These are phyloP conservation scores for Kwoniella heveanensis DNA, from an alignment of 768 basidiomycete genomes.

Conservation along the genomic window DNA sequence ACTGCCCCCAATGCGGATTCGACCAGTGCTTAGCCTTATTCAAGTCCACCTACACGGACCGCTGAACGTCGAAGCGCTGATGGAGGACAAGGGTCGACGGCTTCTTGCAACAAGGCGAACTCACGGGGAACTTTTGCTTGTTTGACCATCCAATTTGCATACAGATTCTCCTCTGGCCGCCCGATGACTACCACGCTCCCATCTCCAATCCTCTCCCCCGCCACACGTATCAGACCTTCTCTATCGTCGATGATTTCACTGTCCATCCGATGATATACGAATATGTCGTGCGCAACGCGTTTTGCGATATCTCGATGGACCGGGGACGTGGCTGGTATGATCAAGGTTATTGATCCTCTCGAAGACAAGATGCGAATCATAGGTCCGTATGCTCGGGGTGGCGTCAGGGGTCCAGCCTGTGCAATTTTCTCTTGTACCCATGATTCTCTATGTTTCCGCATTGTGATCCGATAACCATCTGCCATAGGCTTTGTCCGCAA, in stretches of 20 bases:
- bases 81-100: no score
- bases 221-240: conserved; percentile 52
- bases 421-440: neutral
- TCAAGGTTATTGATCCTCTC: conserved; percentile 62
- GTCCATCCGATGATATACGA: conserved; percentile 71
- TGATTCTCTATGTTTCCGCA: neutral
- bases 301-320: conserved; percentile 60
- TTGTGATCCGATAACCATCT: neutral
- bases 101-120: no score
- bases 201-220: conserved; percentile 15
- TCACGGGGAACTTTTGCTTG: conserved; percentile 64
- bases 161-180: conserved; percentile 41
- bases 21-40: conserved; percentile 24
- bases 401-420: conserved; percentile 11
- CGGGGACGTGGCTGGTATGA: conserved; percentile 57
- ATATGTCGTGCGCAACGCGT: conserved; percentile 69
- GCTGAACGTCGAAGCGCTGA: no score
- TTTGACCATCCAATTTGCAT: conserved; percentile 45
- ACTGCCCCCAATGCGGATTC: conserved; percentile 8
- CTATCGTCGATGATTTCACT: conserved; percentile 62
- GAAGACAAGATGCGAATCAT: conserved; percentile 70
- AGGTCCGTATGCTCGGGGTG: conserved; percentile 60
- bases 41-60: neutral
- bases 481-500: neutral
- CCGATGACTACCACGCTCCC: conserved; percentile 51